These are phyloP conservation scores for Pisolithus microcarpus DNA, from an alignment of 768 basidiomycete genomes.

Conservation along the genomic window DNA sequence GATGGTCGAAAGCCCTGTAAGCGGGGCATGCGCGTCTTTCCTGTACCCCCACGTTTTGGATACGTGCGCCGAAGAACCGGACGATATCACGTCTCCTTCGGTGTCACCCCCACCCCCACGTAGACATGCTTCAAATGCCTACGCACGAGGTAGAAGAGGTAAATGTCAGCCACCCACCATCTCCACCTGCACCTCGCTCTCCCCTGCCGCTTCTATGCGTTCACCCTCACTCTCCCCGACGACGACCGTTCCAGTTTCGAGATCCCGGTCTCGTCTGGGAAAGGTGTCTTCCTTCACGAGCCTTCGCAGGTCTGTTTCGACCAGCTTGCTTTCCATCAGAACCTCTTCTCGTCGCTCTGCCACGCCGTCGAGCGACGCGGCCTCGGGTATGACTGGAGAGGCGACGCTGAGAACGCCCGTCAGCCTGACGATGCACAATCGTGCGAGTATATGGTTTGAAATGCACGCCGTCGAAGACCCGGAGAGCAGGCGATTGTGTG, in stretches of 20 bases:
- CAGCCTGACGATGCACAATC: slow-evolving; percentile 52
- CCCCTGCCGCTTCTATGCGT: neutral
- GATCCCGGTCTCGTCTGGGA: neutral
- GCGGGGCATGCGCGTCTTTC: slow-evolving; percentile 7
- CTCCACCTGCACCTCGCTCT: neutral
- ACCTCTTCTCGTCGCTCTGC: slow-evolving; percentile 26
- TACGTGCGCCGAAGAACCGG: slow-evolving; percentile 10
- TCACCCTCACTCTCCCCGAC: neutral
- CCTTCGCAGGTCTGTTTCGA: slow-evolving; percentile 36
- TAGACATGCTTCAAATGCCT: slow-evolving; percentile 15
- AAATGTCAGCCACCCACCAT: neutral
- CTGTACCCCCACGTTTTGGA: slow-evolving; percentile 8
- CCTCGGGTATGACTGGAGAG: neutral
- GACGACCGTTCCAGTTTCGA: neutral
- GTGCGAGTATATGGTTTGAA: slow-evolving; percentile 49
- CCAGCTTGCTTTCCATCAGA: slow-evolving; percentile 15
- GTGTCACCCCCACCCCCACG: slow-evolving; percentile 4
- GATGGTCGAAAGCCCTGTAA: neutral
- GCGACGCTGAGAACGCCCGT: slow-evolving; percentile 13
- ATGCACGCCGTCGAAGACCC: slow-evolving; percentile 54
- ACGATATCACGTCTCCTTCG: neutral
- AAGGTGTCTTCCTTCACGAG: slow-evolving; percentile 26
- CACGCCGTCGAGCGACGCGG: neutral
- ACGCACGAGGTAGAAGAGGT: slow-evolving; percentile 8
- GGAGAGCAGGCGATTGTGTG: slow-evolving; percentile 62